Evolutionary conservation across 306 rosid genomes (phyloP), one percentile per base, ranked within the genome.

Genomic region (Arachis hypogaea): DNA sequence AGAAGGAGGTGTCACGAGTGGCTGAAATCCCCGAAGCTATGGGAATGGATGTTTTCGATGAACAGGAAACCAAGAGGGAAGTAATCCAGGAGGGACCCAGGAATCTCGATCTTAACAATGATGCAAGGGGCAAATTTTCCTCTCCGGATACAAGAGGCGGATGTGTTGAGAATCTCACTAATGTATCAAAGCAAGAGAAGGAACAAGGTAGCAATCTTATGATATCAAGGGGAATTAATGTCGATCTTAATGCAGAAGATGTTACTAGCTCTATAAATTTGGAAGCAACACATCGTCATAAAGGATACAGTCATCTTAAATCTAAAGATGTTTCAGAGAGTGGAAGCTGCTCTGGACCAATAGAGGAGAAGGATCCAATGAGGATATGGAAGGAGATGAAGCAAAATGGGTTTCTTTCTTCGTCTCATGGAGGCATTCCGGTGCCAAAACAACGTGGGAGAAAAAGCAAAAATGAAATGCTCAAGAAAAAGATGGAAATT

Each of bases 341-440:
- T 73, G 98, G 78, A n/a, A 95, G 99, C 81, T 84, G 95, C 36
- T 71, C 81, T 55, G 96, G 90, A 63, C 93, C 89, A 29, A 11
- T 63, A 49, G 87, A 83, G 71, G 92, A 90, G 69, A 87, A 79
- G 44, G 98, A 95, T 82, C 74, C 96, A 3, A 81, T 88, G 77
- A 83, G 66, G 38, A 60, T 82, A 29, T 95, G 99, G 98, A 85
- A 75, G 82, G 87, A 90, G 83, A 95, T 90, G 95, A 95, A 90
- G 87, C 92, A 88, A 72, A 88, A 92, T 49, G 98, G 99, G 51
- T 95, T 88, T 82, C 84, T 90, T 66, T 95, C 99, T 9, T 75
- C 97, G n/a, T 47, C 92, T 76, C 87, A 87, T 74, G 98, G 93
- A 59, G 97, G 99, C 47, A 87, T 92, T 73, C 99, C 99, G 3